Evolutionary conservation across 2,329 filamentous ascomycete genomes (phyloP), one percentile per base, ranked within the genome.

Genomic region (Reticulascus tulasneorum): DNA sequence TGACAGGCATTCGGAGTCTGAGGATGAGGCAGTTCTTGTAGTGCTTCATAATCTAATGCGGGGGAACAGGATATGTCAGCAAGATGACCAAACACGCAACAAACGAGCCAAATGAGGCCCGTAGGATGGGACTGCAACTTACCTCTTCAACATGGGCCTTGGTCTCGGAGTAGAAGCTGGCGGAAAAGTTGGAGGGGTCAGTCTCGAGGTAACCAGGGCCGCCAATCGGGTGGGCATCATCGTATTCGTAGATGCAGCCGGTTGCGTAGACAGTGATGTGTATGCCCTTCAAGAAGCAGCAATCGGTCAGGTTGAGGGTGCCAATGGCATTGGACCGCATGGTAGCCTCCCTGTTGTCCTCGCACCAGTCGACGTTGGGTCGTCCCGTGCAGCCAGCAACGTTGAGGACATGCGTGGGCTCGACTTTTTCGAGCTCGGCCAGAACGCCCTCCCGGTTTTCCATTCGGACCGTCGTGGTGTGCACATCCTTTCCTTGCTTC

Each of bases 351-450:
- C 76, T 81, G 64, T 84, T 73, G 52, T 81, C 76, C 62, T 85
- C 81, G 50, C 80, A 84, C 79, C 79, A 83, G 60, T 84, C 80
- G 54, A 83, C 78, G 46, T 84, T 84, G 44, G 79, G 79, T 17
- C 77, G 69, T 32, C 81, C 80, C 4, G 79, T 84, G 53, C 72
- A 77, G 42, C 79, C 80, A 30, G 80, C 80, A 42, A 73, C 76
- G 58, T 83, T 83, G 33, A 84, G 61, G 37, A 84, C 78, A 51
- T 83, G 78, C 4, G 78, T 83, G 16, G 80, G 81, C 58, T 75
- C 73, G 55, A 79, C 60, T 33, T 63, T 64, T 31, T 77, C 68
- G 18, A 84, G 66, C 53, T 77, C 72, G 29, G 65, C 62, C 35
- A 73, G 55, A 37, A 83, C 78, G 35, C 63, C 63, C 50, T 75